Conservation (phyloP, 257 asterid genomes). For the Fraxinus pennsylvanica region DNA sequence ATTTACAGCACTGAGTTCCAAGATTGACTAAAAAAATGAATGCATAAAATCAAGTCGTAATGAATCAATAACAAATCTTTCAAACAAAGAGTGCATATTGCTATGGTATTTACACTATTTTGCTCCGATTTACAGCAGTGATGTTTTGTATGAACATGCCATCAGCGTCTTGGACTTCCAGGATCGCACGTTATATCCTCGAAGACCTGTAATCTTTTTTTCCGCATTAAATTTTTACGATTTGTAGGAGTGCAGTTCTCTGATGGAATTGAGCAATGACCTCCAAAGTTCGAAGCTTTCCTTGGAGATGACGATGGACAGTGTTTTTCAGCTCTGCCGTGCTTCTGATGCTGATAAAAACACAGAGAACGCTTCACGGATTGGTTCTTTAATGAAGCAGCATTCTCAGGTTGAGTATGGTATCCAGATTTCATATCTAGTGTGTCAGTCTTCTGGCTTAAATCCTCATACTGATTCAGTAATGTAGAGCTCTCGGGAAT, state of each 20-base stretch:
- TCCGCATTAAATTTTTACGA: slow-evolving; percentile 22
- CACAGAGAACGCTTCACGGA: neutral
- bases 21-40: neutral
- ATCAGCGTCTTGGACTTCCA: slow-evolving; percentile 32
- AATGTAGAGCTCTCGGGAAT: neutral
- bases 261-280: slow-evolving; percentile 3
- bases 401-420: slow-evolving; percentile 1
- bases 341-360: slow-evolving; percentile 1
- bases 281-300: neutral
- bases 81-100: neutral
- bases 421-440: slow-evolving; percentile 5
- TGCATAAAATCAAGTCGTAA: neutral
- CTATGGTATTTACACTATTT: neutral
- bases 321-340: neutral
- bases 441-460: neutral
- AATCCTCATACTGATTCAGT: neutral
- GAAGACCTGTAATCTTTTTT: slow-evolving; percentile 58
- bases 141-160: neutral
- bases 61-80: neutral
- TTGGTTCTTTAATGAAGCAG: neutral
- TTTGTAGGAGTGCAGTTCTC: slow-evolving; percentile 20
- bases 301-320: neutral
- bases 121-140: neutral
- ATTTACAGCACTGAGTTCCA: neutral
- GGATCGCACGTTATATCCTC: slow-evolving; percentile 46